Conservation (phyloP, 176 grass and related monocot genomes). For the Elymus sibiricus region DNA sequence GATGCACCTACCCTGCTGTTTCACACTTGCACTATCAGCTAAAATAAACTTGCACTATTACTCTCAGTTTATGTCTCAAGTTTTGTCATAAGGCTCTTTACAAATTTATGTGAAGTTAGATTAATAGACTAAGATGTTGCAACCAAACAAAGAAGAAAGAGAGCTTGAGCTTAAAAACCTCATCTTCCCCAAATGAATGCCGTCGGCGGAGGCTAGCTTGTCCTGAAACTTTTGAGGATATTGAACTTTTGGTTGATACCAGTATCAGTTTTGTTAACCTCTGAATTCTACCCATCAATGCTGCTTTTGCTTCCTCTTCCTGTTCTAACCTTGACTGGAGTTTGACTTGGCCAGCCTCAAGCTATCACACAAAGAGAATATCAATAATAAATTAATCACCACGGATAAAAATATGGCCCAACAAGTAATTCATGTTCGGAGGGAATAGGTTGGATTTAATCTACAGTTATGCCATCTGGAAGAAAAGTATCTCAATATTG, state of each 20-base stretch:
- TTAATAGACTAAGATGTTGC: not conserved
- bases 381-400: constrained; percentile 4
- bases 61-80: not conserved
- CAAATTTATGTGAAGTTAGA: not conserved
- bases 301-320: constrained; percentile 99
- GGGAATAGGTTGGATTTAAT: not conserved
- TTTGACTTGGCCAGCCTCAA: constrained; percentile 99
- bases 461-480: not conserved
- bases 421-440: constrained; percentile 15
- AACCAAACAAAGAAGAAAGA: constrained; percentile 29
- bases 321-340: constrained; percentile 94
- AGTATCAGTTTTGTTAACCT: constrained; percentile 93
- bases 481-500: not conserved
- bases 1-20: not conserved
- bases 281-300: constrained; percentile 95
- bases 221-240: constrained; percentile 70
- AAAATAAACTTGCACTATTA: constrained; percentile 1
- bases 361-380: constrained; percentile 38
- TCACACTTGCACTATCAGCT: not conserved
- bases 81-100: not conserved
- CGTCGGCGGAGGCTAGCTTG: constrained; percentile 58
- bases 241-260: constrained; percentile 94
- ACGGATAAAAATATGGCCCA: not conserved
- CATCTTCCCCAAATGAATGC: constrained; percentile 97
- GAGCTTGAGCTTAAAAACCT: constrained; percentile 45